Percentiles rank a stretch among this genome's conserved stretches.
Evolutionary conservation across 257 asterid species (phyloP).

Genomic region (Plantago major): DNA sequence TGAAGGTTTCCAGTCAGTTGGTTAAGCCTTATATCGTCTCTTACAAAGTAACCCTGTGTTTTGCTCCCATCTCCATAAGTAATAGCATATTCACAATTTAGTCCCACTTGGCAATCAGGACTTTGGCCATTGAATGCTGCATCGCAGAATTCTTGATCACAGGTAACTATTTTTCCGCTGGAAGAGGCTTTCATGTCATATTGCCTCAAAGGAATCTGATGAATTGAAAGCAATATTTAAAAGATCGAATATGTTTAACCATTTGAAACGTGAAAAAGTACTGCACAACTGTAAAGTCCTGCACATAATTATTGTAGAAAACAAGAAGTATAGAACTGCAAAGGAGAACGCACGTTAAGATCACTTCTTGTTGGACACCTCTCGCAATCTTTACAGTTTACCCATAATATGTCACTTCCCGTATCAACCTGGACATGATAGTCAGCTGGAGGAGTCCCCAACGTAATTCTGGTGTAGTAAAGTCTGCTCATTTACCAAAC

Average conservation of each 20-base stretch:
- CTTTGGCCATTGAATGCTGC: constrained; percentile 41
- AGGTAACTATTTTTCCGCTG: constrained; percentile 56
- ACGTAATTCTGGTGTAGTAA: constrained; percentile 75
- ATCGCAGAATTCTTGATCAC: constrained; percentile 78
- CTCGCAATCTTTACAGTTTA: constrained; percentile 77
- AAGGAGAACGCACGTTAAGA: constrained; percentile 53
- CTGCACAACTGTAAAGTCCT: no score
- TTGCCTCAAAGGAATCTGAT: constrained; percentile 66
- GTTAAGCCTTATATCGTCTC: constrained; percentile 57
- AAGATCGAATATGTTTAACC: no score
- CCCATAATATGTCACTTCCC: constrained; percentile 98
- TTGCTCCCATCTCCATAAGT: constrained; percentile 92
- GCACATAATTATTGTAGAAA: constrained; percentile 5
- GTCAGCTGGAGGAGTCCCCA: constrained; percentile 91
- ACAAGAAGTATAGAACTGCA: background rate
- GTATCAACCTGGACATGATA: constrained; percentile 95
- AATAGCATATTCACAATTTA: constrained; percentile 69
- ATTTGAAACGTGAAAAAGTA: no score
- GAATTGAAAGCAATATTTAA: constrained; percentile 15
- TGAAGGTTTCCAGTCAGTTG: constrained; percentile 79
- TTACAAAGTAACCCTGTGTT: constrained; percentile 82
- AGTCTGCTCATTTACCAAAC: constrained; percentile 54
- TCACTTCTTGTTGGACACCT: constrained; percentile 80
- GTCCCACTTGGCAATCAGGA: constrained; percentile 66
- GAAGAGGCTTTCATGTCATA: constrained; percentile 73